phyloP scores from a whole-genome alignment of 169 alveolate genomes.

The Cryptosporidium sp. region DNA sequence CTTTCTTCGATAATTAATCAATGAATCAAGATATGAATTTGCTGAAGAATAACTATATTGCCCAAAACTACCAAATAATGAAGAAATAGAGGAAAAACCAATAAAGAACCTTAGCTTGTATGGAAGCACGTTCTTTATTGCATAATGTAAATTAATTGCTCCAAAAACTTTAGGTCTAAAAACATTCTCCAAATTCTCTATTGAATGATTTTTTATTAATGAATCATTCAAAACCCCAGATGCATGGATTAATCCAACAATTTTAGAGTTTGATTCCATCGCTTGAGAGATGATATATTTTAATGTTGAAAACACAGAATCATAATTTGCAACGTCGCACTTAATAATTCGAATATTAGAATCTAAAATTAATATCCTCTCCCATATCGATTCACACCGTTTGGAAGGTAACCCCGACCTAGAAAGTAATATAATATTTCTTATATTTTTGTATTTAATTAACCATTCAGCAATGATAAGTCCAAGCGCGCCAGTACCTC shows the following conservation, averaged over 20 bases:
- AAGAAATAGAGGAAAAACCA: conserved; percentile 81
- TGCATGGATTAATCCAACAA: conserved; percentile 81
- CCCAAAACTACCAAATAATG: conserved; percentile 82
- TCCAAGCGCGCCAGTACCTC: conserved; percentile 82
- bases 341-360: conserved; percentile 25
- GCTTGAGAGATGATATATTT: background rate
- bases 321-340: conserved; percentile 40
- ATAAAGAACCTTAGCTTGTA: conserved; percentile 77
- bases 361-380: conserved; percentile 6
- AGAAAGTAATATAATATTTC: conserved; percentile 36
- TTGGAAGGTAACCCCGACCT: conserved; percentile 63
- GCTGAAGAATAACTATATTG: conserved; percentile 84
- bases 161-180: conserved; percentile 82
- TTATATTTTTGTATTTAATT: conserved; percentile 1
- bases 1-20: conserved; percentile 78
- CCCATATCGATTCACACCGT: background rate
- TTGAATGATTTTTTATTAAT: conserved; percentile 77
- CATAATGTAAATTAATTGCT: conserved; percentile 83
- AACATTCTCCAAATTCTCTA: conserved; percentile 78
- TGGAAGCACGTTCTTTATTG: conserved; percentile 70
- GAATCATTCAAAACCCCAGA: conserved; percentile 83
- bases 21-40: conserved; percentile 81
- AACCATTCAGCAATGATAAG: conserved; percentile 81
- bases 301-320: conserved; percentile 9
- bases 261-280: background rate